These are phyloP conservation scores for Coleophoma cylindrospora DNA, from an alignment of 2,329 filamentous ascomycete genomes.

Conservation along the genomic window DNA sequence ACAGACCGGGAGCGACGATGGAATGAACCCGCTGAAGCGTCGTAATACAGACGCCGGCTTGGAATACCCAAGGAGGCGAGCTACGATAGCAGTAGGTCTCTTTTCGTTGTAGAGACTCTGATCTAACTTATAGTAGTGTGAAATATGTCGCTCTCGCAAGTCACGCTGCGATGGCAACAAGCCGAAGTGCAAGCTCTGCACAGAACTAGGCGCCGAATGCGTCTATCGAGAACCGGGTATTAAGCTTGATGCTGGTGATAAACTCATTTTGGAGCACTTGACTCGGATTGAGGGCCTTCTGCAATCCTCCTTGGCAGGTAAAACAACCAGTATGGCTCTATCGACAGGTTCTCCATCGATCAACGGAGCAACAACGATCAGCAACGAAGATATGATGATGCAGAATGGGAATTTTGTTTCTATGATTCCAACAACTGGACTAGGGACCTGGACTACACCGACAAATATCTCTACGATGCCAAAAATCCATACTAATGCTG, in stretches of 20 bases:
- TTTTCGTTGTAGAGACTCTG: constrained; percentile 1
- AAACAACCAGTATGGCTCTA: constrained; percentile 46
- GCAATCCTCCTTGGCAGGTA: constrained; percentile 59
- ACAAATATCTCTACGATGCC: constrained; percentile 81
- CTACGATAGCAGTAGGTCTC: constrained; percentile 58
- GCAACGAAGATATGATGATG: constrained; percentile 49
- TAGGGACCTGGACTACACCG: constrained; percentile 65
- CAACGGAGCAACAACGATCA: constrained; percentile 57
- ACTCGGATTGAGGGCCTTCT: constrained; percentile 73
- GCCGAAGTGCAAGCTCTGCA: constrained; percentile 80
- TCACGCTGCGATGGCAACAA: constrained; percentile 74
- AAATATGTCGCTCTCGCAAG: constrained; percentile 76
- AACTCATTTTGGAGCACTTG: constrained; percentile 75
- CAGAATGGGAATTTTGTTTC: constrained; percentile 43
- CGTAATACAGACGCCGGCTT: constrained; percentile 56
- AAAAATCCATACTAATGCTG: constrained; percentile 76
- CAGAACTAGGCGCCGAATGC: constrained; percentile 76
- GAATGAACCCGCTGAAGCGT: constrained; percentile 54
- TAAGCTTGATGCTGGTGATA: constrained; percentile 83
- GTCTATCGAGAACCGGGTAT: constrained; percentile 81
- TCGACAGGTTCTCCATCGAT: constrained; percentile 60
- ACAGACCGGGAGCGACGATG: constrained; percentile 40
- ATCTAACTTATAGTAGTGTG: constrained; percentile 50
- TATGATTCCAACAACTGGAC: constrained; percentile 55
- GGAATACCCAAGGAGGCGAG: constrained; percentile 59